Base-by-base conservation (phyloP, 202 grass and related monocot genomes). In the Eragrostis tef region DNA sequence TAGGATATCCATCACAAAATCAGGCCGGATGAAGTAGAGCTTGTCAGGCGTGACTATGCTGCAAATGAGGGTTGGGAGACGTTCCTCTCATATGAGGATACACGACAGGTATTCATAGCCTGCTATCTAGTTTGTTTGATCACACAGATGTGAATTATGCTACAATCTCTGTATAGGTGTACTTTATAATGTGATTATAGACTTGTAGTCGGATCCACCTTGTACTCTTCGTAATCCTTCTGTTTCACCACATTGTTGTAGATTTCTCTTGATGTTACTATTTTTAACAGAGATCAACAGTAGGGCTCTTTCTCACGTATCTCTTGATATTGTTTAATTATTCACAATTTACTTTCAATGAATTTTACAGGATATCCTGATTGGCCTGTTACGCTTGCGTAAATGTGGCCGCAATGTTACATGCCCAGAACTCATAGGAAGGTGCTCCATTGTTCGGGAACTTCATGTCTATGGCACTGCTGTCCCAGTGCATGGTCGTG, bases 11-110 rank as follows among this genome's bases (percentile, higher is more conserved):
- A 95, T 83, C 87, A 93, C 82, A 98, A 98, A 89, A 91, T 98
- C 54, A 98, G 80, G 56, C 96, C 96, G 21, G 96, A 98, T 70
- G 96, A 98, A 78, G 92, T 98, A 67, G 90, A 98, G 77, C 89
- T 95, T 80, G 90, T 93, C 42, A 87, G 92, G 42, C 96, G 92
- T 85, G 96, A 98, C 86, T 98, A 93, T 87, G 83, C 87, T n/a
- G 96, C 96, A 88, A 98, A 98, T 89, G 96, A 98, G 73, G 92
- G 96, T 71, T 95, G 96, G 96, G 96, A 98, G 50, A 98, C 96
- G 1, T 98, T 98, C 82, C 90, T 98, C 26, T 98, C 96, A 0
- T 98, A 98, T 24, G 96, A 98, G 91, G 96, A 98, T 88, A 98
- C 96, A 75, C 89, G 67, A 7, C 96, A 98, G 92, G 96, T 95